Evolutionary conservation across 805 yeast species (phyloP).

Genomic region (Cyberlindnera mrakii): DNA sequence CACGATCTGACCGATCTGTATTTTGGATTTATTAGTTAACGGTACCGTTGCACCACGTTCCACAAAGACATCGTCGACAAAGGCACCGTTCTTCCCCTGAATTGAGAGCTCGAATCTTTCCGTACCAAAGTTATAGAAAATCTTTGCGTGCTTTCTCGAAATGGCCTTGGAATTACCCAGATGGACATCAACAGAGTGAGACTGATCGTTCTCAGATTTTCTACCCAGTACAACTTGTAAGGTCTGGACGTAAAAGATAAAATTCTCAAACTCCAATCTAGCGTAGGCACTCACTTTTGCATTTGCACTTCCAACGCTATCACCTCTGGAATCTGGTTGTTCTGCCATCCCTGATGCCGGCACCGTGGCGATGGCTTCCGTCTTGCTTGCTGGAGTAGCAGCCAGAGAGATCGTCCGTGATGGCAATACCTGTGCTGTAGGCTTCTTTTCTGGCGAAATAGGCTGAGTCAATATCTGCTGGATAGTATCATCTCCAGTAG

Average conservation of each 20-base stretch:
- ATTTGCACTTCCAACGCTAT: conserved; percentile 2
- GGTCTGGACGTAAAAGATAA: conserved; percentile 94
- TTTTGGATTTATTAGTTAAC: conserved; percentile 68
- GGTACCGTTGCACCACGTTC: conserved; percentile 92
- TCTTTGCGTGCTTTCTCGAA: conserved; percentile 90
- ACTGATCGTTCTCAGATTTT: conserved; percentile 64
- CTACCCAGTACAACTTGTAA: conserved; percentile 92
- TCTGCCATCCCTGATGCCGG: conserved; percentile 10
- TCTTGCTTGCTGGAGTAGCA: conserved; percentile 1
- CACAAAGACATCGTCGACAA: conserved; percentile 85
- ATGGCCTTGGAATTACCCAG: conserved; percentile 89
- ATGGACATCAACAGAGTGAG: conserved; percentile 83
- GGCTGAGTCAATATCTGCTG: conserved; percentile 5
- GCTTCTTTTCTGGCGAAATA: conserved; percentile 4
- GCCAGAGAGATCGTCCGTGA: background rate
- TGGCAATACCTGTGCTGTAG: conserved; percentile 1
- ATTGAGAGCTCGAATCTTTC: conserved; percentile 90
- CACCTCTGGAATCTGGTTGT: conserved; percentile 5
- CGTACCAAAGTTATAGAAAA: conserved; percentile 93
- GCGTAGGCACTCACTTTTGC: conserved; percentile 49
- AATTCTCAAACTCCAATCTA: conserved; percentile 82
- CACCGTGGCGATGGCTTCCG: conserved; percentile 12
- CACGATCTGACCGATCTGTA: conserved; percentile 90
- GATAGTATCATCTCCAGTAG: conserved; percentile 14
- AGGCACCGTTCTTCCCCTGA: conserved; percentile 93